Evolutionary conservation across 2,329 filamentous ascomycete genomes (phyloP), one percentile per base, ranked within the genome.

Genomic region (Monosporascus sp.): DNA sequence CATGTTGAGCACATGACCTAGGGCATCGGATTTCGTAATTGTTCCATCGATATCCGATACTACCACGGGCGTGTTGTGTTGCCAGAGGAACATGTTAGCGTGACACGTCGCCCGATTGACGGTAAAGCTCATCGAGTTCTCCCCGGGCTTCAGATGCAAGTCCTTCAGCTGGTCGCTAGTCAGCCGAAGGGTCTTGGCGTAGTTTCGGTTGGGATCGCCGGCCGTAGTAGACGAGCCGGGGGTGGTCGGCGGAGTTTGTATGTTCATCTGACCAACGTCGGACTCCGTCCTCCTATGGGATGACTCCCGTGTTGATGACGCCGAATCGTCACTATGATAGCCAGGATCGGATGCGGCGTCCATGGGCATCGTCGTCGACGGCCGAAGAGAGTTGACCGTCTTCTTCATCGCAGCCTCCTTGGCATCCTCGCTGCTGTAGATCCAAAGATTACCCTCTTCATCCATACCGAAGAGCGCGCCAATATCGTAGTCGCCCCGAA

Each of bases 21-120:
- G 77, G 17, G 91, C 92, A 72, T 97, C 92, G 3, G 92, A 96
- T 74, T 99, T 99, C 55, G 94, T 99, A 64, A 99, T 99, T 22
- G 94, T 99, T 50, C 94, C 94, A 71, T 99, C 94, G 65, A 99
- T 97, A 70, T 99, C 94, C 1, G 93, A 97, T 58, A 99, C 97
- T 48, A 99, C 92, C 52, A 99, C 93, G 0, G 94, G 95, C 0
- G 88, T 88, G 63, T 95, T 88, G 65, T 93, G 85, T 60, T 84
- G 87, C 95, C 94, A 99, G 55, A 96, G 82, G 69, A 91, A 99
- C 86, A 99, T 95, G 63, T 85, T 88, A 15, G 93, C 94, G 50
- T 85, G 85, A 72, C 94, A 99, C 0, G 91, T 97, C 6, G 94
- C 92, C 58, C 89, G 82, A 70, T 97, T 97, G 56, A 99, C 94